Percentiles rank a stretch among this genome's conserved stretches.
Evolutionary conservation across 75 land plant genomes (phyloP).

Genomic region (Cunninghamia lanceolata): DNA sequence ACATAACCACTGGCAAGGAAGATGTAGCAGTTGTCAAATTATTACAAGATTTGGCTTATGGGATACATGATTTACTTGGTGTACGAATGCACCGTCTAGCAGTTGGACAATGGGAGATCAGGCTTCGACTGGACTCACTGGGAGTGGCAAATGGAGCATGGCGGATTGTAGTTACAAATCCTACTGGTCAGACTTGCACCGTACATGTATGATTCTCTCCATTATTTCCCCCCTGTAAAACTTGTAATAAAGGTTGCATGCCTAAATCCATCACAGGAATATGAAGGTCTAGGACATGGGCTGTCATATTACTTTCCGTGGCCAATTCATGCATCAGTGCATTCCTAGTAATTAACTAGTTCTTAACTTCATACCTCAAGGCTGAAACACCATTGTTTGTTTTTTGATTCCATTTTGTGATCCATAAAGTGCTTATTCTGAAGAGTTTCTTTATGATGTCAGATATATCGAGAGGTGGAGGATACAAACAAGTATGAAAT

Average conservation of each 20-base stretch:
- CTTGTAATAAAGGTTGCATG: neutral
- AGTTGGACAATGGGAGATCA: slow-evolving; percentile 94
- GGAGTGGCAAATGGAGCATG: slow-evolving; percentile 83
- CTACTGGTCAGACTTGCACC: slow-evolving; percentile 93
- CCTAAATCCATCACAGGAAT: neutral
- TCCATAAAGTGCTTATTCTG: neutral
- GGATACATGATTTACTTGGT: slow-evolving; percentile 72
- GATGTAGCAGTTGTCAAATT: slow-evolving; percentile 39
- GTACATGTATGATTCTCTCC: slow-evolving; percentile 61
- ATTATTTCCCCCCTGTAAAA: slow-evolving; percentile 1
- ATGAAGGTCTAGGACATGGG: neutral
- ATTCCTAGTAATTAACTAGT: neutral
- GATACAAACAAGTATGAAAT: slow-evolving; percentile 43
- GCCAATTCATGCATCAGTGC: neutral
- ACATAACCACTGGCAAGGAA: slow-evolving; percentile 29
- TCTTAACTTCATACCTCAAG: neutral
- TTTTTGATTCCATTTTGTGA: neutral
- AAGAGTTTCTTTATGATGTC: slow-evolving; percentile 2
- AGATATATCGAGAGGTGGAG: slow-evolving; percentile 85
- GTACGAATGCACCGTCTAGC: slow-evolving; percentile 91
- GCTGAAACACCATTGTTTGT: neutral
- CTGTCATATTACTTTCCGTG: neutral
- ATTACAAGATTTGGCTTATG: slow-evolving; percentile 59
- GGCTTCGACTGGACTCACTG: slow-evolving; percentile 59
- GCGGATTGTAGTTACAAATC: slow-evolving; percentile 92